Conservation (phyloP, 495 filamentous ascomycete species). For the Penicillium manginii region DNA sequence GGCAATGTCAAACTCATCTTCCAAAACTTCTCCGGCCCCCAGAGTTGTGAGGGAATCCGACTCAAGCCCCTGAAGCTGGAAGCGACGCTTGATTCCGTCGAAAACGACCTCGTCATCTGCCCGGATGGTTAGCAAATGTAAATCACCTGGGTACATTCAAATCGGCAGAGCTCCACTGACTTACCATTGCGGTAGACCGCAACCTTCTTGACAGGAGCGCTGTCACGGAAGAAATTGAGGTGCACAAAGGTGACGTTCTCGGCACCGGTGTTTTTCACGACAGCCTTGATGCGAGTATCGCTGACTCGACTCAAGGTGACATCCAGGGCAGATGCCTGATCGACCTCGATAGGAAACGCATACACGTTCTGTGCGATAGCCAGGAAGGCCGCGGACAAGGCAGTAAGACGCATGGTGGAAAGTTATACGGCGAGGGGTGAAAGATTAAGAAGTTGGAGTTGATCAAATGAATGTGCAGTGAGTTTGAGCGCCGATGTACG, state of each 20-base stretch:
- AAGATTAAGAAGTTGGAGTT: constrained; percentile 2
- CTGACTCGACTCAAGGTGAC: constrained; percentile 56
- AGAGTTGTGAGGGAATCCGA: constrained; percentile 60
- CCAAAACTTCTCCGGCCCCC: constrained; percentile 56
- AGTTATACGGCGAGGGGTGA: too few relatives aligned
- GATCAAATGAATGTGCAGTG: not conserved
- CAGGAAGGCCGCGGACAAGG: constrained; percentile 34
- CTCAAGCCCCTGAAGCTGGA: constrained; percentile 48
- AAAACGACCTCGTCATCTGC: constrained; percentile 57
- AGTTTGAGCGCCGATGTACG: not conserved
- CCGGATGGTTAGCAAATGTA: not conserved
- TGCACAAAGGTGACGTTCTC: constrained; percentile 61
- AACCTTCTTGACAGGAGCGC: constrained; percentile 63
- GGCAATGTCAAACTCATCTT: constrained; percentile 61
- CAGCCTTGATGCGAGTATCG: constrained; percentile 62
- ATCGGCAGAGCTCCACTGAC: constrained; percentile 10
- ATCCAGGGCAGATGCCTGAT: constrained; percentile 48
- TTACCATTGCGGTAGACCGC: constrained; percentile 55
- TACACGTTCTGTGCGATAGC: constrained; percentile 46
- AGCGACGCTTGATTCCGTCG: constrained; percentile 57
- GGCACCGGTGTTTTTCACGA: constrained; percentile 62
- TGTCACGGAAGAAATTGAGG: constrained; percentile 64
- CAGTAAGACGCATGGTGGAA: constrained; percentile 22
- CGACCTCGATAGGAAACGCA: constrained; percentile 44
- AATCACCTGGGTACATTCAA: too few relatives aligned